Base-by-base conservation (phyloP, 176 grass and related monocot genomes). In the Saccharum officinarum region DNA sequence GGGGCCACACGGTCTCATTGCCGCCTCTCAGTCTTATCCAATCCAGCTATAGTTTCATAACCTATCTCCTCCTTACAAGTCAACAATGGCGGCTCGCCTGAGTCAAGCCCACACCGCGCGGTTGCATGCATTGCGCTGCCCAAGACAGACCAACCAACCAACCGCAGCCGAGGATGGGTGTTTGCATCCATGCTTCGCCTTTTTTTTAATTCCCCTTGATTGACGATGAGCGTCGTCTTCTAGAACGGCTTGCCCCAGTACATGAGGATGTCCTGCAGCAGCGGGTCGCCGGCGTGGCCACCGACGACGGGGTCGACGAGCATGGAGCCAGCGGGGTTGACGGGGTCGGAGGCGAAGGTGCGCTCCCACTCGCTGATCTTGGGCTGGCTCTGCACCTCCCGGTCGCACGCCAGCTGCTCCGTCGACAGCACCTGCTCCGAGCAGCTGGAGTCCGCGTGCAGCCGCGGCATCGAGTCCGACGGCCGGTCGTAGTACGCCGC, bases 331-430 rank as follows among this genome's bases (percentile, higher is more conserved):
- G 78, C 88, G 25, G 85, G 82, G 83, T 92, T 67, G 23, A 84
- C 85, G n/a, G 91, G 49, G 36, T 80, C 82, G 52, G 73, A 68
- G 18, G 80, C 77, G 82, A 95, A 93, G 6, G 91, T 84, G 85
- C 91, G 88, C 82, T 98, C 96, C 96, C 93, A 98, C 88, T 95
- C 89, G 85, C 74, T 89, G 82, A 93, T 89, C 83, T 91, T 93
- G 38, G 93, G 96, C 88, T 98, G 91, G 86, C 96, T 98, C 93
- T 98, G 91, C 68, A 98, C 96, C 93, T 97, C 95, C 90, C 91
- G 75, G 86, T 93, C 91, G 67, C 76, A 83, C 76, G 88, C 82
- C 71, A n/a, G 42, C 79, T 54, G 65, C 47, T 98, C 92, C 64
- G 95, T 83, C 67, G 95, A 98, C 71, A 93, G 80, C 72, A 98